These are phyloP conservation scores for Bryum argenteum DNA, from an alignment of 225 moss, liverwort and hornwort genomes.

Conservation along the genomic window DNA sequence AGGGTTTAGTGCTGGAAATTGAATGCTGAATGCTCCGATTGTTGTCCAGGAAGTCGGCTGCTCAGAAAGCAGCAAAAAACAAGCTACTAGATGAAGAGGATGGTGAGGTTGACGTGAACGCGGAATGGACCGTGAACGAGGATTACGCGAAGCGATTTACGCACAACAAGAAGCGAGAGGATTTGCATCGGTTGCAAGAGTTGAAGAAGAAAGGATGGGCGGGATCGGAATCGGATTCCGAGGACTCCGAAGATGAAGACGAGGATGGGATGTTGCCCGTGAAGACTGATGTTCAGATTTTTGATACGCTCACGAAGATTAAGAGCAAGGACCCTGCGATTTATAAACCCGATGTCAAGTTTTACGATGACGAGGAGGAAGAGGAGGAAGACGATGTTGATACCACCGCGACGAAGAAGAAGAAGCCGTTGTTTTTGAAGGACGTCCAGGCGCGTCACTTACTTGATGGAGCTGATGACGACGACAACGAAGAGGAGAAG, in stretches of 20 bases:
- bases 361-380: conserved; percentile 67
- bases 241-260: conserved; percentile 80
- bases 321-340: conserved; percentile 84
- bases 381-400: conserved; percentile 44
- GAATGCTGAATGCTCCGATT: background rate
- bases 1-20: background rate
- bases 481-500: conserved; percentile 42
- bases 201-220: conserved; percentile 76
- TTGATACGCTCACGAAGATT: conserved; percentile 80
- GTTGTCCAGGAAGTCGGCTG: conserved; percentile 36
- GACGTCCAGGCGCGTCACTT: conserved; percentile 85
- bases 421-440: conserved; percentile 89
- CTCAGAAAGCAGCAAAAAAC: conserved; percentile 17
- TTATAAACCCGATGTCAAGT: conserved; percentile 65
- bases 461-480: conserved; percentile 55
- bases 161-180: conserved; percentile 89
- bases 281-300: conserved; percentile 71
- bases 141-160: conserved; percentile 67
- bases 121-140: conserved; percentile 70
- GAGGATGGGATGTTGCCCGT: conserved; percentile 77
- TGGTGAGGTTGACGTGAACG: conserved; percentile 52
- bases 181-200: conserved; percentile 86
- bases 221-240: conserved; percentile 54
- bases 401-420: conserved; percentile 39
- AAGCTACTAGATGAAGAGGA: conserved; percentile 47